These are phyloP conservation scores for Asterochloris erici DNA, from an alignment of 139 green algal genomes.

Conservation along the genomic window DNA sequence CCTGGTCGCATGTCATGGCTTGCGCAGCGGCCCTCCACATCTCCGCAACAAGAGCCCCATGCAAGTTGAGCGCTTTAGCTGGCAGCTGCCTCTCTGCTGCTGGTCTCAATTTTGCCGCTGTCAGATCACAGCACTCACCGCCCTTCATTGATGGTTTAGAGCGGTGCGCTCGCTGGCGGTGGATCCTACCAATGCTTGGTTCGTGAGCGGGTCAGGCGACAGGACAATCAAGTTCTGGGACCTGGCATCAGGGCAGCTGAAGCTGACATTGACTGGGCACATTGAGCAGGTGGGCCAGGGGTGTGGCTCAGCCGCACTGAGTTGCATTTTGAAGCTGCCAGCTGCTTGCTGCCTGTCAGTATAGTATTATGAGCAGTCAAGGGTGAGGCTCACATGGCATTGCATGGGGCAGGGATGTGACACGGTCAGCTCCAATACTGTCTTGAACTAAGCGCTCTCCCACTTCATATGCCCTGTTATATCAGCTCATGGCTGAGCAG, in stretches of 20 bases:
- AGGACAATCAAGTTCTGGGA: slow-evolving; percentile 99
- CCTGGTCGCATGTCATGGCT: neutral
- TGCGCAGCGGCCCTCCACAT: neutral
- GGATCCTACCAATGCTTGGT: slow-evolving; percentile 96
- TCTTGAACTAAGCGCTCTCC: too few relatives aligned
- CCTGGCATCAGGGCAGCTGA: slow-evolving; percentile 81
- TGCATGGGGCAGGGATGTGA: too few relatives aligned
- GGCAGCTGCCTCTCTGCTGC: neutral
- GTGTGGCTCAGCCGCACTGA: neutral
- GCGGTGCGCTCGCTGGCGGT: slow-evolving; percentile 93
- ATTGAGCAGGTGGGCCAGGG: slow-evolving; percentile 83
- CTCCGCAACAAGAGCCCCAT: neutral
- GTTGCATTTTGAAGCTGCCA: neutral
- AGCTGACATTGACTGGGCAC: slow-evolving; percentile 99
- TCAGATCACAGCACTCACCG: neutral
- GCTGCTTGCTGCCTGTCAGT: neutral
- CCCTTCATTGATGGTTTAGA: slow-evolving; percentile 23
- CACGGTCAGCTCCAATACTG: too few relatives aligned
- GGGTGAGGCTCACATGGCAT: neutral
- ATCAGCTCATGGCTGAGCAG: too few relatives aligned
- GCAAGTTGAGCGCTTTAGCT: neutral
- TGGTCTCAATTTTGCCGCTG: neutral
- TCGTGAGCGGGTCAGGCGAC: slow-evolving; percentile 89
- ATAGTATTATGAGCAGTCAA: too few relatives aligned
- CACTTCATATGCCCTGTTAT: too few relatives aligned